Evolutionary conservation across 169 alveolate species (phyloP).

Genomic region (Pseudocohnilembus persalinus): DNA sequence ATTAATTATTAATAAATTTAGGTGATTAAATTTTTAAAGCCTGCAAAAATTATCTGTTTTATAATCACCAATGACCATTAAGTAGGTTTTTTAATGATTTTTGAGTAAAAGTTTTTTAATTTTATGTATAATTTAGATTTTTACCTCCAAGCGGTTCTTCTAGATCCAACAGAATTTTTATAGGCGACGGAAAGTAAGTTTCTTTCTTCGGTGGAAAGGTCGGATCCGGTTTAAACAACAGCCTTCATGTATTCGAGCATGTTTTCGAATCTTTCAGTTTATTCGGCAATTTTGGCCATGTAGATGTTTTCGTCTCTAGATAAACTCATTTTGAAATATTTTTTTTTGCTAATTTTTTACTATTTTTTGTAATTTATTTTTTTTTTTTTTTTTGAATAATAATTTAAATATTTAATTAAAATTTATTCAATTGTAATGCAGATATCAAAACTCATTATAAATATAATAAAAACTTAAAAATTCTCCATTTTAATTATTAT

Average conservation of each 20-base stretch:
- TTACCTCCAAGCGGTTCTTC: constrained; percentile 97
- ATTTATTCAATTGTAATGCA: not conserved
- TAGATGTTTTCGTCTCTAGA: constrained; percentile 71
- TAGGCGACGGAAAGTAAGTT: constrained; percentile 97
- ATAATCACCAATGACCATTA: too few species aligned
- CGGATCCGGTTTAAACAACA: constrained; percentile 78
- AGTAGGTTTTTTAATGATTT: too few species aligned
- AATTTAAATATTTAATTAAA: too few species aligned
- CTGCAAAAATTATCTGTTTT: too few species aligned
- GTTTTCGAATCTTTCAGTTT: constrained; percentile 99
- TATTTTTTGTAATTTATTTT: constrained; percentile 17
- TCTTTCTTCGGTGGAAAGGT: constrained; percentile 93
- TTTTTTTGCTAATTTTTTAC: constrained; percentile 18
- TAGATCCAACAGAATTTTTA: constrained; percentile 98
- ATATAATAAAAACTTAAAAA: too few species aligned
- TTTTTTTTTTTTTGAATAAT: constrained; percentile 8
- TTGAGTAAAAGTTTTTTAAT: too few species aligned
- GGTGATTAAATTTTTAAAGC: too few species aligned
- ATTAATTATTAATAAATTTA: too few species aligned
- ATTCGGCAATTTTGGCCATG: constrained; percentile 98
- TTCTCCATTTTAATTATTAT: too few species aligned
- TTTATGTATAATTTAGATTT: not conserved
- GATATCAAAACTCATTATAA: too few species aligned
- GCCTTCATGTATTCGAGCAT: constrained; percentile 87
- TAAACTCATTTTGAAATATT: constrained; percentile 18